Evolutionary conservation across 2,329 filamentous ascomycete genomes (phyloP).

Genomic region (Neopestalotiopsis sp.): DNA sequence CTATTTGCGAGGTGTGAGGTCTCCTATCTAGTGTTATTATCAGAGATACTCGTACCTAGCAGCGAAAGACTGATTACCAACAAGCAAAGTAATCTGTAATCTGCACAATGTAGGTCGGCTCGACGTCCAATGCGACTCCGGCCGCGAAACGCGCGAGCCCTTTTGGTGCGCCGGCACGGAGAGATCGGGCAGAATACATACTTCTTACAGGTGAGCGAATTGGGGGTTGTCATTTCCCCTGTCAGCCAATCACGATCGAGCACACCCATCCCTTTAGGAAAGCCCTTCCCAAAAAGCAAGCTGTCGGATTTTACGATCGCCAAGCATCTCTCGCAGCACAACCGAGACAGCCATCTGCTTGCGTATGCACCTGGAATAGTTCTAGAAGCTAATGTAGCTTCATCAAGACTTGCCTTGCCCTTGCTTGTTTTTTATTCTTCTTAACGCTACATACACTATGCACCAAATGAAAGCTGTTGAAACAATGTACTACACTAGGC

Average conservation of each 20-base stretch:
- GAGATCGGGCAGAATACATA: not conserved
- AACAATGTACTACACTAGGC: too few relatives aligned
- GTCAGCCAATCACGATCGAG: constrained; percentile 1
- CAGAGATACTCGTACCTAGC: not conserved
- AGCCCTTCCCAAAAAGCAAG: not conserved
- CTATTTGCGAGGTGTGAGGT: not conserved
- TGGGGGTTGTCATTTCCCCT: not conserved
- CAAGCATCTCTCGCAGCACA: not conserved
- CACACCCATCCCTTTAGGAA: constrained; percentile 6
- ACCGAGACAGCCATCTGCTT: not conserved
- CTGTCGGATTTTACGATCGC: not conserved
- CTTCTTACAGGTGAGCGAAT: not conserved
- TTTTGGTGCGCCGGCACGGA: not conserved
- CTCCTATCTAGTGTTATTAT: not conserved
- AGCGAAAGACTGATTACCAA: not conserved
- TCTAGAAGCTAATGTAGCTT: constrained; percentile 1
- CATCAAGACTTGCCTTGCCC: not conserved
- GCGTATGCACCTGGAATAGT: constrained; percentile 2
- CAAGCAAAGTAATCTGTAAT: too few relatives aligned
- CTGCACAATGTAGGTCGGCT: not conserved
- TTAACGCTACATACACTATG: too few relatives aligned
- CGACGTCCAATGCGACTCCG: not conserved
- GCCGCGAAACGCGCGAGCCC: constrained; percentile 5
- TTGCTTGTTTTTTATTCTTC: not conserved
- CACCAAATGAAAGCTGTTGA: too few relatives aligned